These are phyloP conservation scores for Rubia yunnanensis DNA, from an alignment of 257 asterid species.

Conservation along the genomic window DNA sequence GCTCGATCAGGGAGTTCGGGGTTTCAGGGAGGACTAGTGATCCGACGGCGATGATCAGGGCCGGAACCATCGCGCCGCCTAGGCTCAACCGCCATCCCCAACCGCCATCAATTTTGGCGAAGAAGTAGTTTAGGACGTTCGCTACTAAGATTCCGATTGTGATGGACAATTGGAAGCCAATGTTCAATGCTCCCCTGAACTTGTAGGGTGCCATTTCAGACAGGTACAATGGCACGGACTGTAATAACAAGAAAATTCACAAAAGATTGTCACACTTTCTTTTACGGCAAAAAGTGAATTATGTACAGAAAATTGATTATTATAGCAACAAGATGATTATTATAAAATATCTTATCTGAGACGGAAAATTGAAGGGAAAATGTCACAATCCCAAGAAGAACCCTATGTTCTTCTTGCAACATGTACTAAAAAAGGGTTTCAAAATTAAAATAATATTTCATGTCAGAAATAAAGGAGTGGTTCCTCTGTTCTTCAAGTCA, in stretches of 20 bases:
- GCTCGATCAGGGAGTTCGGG: constrained; percentile 76
- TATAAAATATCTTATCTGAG: too few species aligned
- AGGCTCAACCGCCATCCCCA: constrained; percentile 81
- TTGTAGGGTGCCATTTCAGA: constrained; percentile 66
- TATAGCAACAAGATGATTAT: too few species aligned
- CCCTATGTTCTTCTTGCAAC: constrained; percentile 9
- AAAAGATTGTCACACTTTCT: neutral
- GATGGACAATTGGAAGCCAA: constrained; percentile 47
- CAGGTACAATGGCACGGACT: constrained; percentile 60
- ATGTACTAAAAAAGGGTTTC: constrained; percentile 2
- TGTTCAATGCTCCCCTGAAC: constrained; percentile 56
- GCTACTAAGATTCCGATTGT: constrained; percentile 43
- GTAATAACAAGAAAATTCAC: constrained; percentile 10
- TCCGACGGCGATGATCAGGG: constrained; percentile 55
- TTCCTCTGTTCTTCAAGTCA: constrained; percentile 6
- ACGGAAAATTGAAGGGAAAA: neutral
- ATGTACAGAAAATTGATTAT: too few species aligned
- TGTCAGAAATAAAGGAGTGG: neutral
- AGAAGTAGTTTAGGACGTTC: constrained; percentile 43
- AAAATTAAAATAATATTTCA: neutral
- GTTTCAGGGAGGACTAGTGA: constrained; percentile 77
- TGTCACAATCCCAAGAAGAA: constrained; percentile 6
- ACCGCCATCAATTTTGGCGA: constrained; percentile 39
- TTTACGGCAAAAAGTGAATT: too few species aligned
- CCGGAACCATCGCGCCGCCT: constrained; percentile 88